Evolutionary conservation across 768 basidiomycete species (phyloP).

Genomic region (Termitomyces heimii): DNA sequence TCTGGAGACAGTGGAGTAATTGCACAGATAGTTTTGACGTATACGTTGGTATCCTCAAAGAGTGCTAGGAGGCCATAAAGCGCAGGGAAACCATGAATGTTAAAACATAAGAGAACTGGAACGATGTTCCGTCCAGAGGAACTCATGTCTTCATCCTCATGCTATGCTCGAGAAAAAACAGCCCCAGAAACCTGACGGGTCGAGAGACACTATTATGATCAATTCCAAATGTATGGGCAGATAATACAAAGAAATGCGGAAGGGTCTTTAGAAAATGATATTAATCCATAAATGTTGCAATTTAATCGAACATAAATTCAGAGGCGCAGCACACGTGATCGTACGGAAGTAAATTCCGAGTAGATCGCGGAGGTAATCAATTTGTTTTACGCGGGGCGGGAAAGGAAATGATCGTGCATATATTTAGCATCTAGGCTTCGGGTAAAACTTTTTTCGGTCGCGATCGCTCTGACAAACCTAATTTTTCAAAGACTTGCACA

Average conservation of each 20-base stretch:
- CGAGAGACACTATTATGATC: neutral
- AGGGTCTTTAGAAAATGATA: neutral
- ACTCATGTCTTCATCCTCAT: neutral
- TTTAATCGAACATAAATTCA: neutral
- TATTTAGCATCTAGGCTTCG: neutral
- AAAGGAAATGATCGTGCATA: neutral
- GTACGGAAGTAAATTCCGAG: neutral
- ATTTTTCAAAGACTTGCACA: neutral
- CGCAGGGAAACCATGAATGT: neutral
- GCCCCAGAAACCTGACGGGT: neutral
- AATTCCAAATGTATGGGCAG: neutral
- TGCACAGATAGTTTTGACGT: slow-evolving; percentile 87
- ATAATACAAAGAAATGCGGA: neutral
- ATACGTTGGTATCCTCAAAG: neutral
- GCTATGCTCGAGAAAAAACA: too few species aligned
- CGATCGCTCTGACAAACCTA: neutral
- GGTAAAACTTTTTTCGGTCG: neutral
- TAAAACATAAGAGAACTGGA: neutral
- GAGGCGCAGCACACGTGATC: neutral
- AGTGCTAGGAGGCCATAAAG: neutral
- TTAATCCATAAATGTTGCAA: neutral
- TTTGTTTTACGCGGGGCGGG: neutral
- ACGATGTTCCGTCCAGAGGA: neutral
- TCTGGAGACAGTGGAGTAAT: slow-evolving; percentile 15
- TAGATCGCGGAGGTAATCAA: neutral